Conservation (phyloP, 495 filamentous ascomycete genomes). For the Hypomontagnella submonticulosa region DNA sequence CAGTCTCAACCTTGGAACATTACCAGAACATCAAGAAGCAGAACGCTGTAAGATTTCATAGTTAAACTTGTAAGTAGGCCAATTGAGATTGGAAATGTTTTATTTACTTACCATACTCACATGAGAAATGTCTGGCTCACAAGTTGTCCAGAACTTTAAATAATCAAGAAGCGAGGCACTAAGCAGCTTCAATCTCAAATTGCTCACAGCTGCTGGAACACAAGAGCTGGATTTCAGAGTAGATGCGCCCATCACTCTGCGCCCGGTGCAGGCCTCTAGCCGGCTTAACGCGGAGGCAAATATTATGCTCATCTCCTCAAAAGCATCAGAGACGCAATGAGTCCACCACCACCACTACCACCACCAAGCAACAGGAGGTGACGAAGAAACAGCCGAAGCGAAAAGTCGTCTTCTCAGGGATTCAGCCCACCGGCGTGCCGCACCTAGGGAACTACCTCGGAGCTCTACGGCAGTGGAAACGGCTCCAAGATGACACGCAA, state of each 20-base stretch:
- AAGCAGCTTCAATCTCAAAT: conserved; percentile 1
- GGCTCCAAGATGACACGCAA: conserved; percentile 72
- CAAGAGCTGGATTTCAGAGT: conserved; percentile 7
- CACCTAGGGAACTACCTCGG: conserved; percentile 97
- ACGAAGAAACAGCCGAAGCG: conserved; percentile 3
- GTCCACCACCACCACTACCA: conserved; percentile 15
- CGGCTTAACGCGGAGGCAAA: conserved; percentile 30
- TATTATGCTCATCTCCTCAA: conserved; percentile 6
- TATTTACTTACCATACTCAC: neutral
- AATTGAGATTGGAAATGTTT: neutral
- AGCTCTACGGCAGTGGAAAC: conserved; percentile 87
- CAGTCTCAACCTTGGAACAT: conserved; percentile 14
- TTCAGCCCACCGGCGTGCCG: conserved; percentile 95
- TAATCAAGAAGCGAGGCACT: neutral
- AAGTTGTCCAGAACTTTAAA: neutral
- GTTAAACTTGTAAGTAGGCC: neutral
- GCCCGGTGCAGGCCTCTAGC: conserved; percentile 39
- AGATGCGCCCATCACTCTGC: conserved; percentile 43
- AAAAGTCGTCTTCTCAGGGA: conserved; percentile 85
- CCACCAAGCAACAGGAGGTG: neutral
- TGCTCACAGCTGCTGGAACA: neutral
- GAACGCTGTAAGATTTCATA: neutral
- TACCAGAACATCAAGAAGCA: neutral
- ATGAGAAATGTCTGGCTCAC: conserved; percentile 3
- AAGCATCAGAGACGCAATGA: conserved; percentile 30